Percentiles rank a stretch among this genome's conserved stretches.
Conservation (phyloP, 2,329 filamentous ascomycete genomes). For the Didymellaceae sp. region DNA sequence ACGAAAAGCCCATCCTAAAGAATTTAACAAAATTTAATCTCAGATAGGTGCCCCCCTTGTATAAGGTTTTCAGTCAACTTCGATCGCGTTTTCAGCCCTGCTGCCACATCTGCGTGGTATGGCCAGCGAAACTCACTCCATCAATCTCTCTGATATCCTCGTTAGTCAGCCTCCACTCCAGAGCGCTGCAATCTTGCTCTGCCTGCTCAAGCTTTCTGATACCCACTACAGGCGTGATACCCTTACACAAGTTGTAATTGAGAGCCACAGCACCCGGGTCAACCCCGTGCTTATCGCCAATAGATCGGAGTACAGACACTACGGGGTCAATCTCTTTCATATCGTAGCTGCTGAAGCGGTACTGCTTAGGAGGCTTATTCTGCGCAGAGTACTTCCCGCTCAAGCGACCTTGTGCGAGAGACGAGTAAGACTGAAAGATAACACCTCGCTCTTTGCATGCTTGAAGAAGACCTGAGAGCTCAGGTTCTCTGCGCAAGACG, state of each 20-base stretch:
- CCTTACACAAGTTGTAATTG: constrained; percentile 56
- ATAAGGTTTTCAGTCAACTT: no score
- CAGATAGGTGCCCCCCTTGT: no score
- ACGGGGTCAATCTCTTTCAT: constrained; percentile 53
- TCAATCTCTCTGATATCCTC: constrained; percentile 54
- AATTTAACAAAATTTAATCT: neutral
- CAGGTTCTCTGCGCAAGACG: constrained; percentile 52
- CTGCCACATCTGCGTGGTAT: neutral
- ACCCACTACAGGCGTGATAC: constrained; percentile 52
- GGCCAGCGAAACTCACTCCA: constrained; percentile 2
- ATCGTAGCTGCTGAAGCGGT: constrained; percentile 52
- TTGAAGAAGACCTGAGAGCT: constrained; percentile 49
- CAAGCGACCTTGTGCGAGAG: constrained; percentile 48
- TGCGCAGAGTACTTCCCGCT: constrained; percentile 41
- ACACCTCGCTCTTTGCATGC: constrained; percentile 47
- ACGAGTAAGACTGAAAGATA: constrained; percentile 53
- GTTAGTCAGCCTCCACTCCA: constrained; percentile 52
- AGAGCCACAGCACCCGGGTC: constrained; percentile 50
- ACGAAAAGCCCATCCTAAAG: neutral
- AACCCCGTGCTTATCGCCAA: constrained; percentile 46
- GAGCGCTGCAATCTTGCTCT: constrained; percentile 47
- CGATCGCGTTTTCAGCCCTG: neutral
- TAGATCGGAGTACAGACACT: constrained; percentile 44
- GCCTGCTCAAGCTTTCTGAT: constrained; percentile 52
- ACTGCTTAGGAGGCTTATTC: constrained; percentile 47